Evolutionary conservation across 2,329 filamentous ascomycete species (phyloP), one percentile per base, ranked within the genome.

Genomic region (Gliomastix tumulicola): DNA sequence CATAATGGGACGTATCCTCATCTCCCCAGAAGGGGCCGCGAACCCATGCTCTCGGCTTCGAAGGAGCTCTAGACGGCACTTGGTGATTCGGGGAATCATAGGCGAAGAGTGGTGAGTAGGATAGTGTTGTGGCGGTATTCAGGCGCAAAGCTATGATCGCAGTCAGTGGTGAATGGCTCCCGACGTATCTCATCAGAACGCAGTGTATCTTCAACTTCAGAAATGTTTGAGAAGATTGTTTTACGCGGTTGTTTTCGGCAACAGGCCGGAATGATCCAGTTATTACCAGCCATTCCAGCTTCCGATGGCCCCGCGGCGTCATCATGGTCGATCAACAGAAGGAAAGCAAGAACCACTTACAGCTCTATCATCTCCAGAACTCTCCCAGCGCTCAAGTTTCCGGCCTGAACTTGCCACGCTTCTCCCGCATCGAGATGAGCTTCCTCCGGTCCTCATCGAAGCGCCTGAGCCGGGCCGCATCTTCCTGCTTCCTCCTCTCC

Each of bases 401-500:
- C 13, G 69, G 69, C 54, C 66, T 69, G 52, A 83, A 75, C 55
- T 71, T 79, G 18, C 78, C 75, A 50, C 75, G 74, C 61, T 76
- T 73, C 58, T 74, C 74, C 60, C 76, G 78, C 78, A 89, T 82
- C 40, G 78, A 77, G 51, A 76, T 68, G 32, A 92, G 76, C 60
- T 77, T 83, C 63, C 66, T 76, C 64, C 71, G 75, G 62, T 90
- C 86, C 55, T 84, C 76, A 56, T 88, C 81, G 60, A 92, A 92
- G 45, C 74, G 72, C 61, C 62, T 79, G 45, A 85, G 62, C 57
- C 92, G 53, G 41, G 79, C 72, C 32, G 74, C 69, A 56, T 87
- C 83, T 49, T 79, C 74, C 50, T 78, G 76, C 69, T 92, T 92
- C 62, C 81, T 76, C 65, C 78, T 79, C 66, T 92, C 84, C 32